Evolutionary conservation across 306 rosid species (phyloP).

Genomic region (Castanea sativa): DNA sequence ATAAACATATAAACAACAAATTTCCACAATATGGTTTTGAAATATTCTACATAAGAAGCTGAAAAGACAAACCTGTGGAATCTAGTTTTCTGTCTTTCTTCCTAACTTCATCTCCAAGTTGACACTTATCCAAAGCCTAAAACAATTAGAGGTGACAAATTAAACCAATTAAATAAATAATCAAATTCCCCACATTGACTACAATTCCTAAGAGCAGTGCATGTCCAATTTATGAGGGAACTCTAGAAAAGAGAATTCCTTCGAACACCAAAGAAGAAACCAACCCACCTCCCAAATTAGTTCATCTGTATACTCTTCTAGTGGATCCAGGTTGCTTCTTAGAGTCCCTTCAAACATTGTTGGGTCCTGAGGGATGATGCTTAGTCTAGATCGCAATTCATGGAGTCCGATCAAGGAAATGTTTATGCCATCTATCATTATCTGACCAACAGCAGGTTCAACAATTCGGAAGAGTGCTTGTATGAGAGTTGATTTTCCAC

Average conservation of each 20-base stretch:
- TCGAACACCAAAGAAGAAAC: neutral
- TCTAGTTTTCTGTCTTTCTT: neutral
- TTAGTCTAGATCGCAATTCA: slow-evolving; percentile 53
- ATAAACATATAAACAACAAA: neutral
- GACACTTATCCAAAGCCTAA: slow-evolving; percentile 80
- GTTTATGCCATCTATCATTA: slow-evolving; percentile 43
- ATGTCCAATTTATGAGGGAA: neutral
- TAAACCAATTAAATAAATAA: slow-evolving; percentile 1
- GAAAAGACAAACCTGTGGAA: neutral
- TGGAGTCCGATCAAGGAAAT: slow-evolving; percentile 49
- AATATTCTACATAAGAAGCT: neutral
- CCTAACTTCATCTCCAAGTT: slow-evolving; percentile 40
- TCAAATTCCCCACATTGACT: neutral
- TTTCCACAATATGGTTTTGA: neutral
- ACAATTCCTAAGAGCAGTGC: neutral
- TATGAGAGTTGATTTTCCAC: slow-evolving; percentile 60
- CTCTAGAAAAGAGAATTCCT: neutral
- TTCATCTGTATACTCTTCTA: slow-evolving; percentile 48
- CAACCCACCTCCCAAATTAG: slow-evolving; percentile 54
- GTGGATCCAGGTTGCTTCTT: slow-evolving; percentile 47
- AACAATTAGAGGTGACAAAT: slow-evolving; percentile 14
- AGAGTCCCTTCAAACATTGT: slow-evolving; percentile 57
- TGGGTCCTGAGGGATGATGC: slow-evolving; percentile 69
- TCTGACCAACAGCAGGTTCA: slow-evolving; percentile 40
- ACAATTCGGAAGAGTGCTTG: slow-evolving; percentile 48